Conservation (phyloP, 768 basidiomycete genomes). For the Nevesoporus exiguus region DNA sequence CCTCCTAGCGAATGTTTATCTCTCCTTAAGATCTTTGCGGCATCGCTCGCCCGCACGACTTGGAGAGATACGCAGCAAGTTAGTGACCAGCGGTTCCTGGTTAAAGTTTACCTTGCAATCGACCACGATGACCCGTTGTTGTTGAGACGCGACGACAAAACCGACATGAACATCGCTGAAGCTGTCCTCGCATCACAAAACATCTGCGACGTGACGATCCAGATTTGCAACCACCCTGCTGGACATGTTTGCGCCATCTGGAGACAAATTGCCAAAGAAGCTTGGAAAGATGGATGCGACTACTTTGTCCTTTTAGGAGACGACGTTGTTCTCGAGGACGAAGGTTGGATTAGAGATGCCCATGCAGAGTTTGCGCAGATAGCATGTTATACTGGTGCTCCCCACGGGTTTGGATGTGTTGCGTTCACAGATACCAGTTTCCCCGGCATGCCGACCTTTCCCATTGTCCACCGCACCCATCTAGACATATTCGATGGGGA, state of each 20-base stretch:
- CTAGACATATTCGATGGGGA: slow-evolving; percentile 52
- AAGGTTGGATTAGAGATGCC: slow-evolving; percentile 48
- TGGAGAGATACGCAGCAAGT: slow-evolving; percentile 37
- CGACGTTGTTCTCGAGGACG: slow-evolving; percentile 48
- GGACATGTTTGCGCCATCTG: slow-evolving; percentile 55
- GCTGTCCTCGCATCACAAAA: slow-evolving; percentile 36
- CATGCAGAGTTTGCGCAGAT: slow-evolving; percentile 39
- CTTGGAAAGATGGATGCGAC: slow-evolving; percentile 46
- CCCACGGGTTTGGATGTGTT: slow-evolving; percentile 52
- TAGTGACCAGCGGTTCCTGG: slow-evolving; percentile 32
- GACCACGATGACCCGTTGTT: slow-evolving; percentile 48
- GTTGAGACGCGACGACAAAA: slow-evolving; percentile 12
- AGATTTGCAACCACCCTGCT: slow-evolving; percentile 38
- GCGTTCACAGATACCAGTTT: slow-evolving; percentile 54
- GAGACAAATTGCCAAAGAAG: slow-evolving; percentile 46
- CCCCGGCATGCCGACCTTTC: slow-evolving; percentile 62
- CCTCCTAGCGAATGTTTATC: slow-evolving; percentile 38
- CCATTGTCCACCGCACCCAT: slow-evolving; percentile 52
- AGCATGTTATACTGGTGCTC: slow-evolving; percentile 28
- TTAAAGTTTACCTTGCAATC: slow-evolving; percentile 51
- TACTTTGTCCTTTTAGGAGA: slow-evolving; percentile 56
- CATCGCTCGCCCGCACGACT: slow-evolving; percentile 45
- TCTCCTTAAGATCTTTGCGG: slow-evolving; percentile 41
- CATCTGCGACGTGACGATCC: slow-evolving; percentile 34
- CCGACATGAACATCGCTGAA: slow-evolving; percentile 32